Conservation (phyloP, 169 alveolate genomes). For the Amoebophrya sp. region DNA sequence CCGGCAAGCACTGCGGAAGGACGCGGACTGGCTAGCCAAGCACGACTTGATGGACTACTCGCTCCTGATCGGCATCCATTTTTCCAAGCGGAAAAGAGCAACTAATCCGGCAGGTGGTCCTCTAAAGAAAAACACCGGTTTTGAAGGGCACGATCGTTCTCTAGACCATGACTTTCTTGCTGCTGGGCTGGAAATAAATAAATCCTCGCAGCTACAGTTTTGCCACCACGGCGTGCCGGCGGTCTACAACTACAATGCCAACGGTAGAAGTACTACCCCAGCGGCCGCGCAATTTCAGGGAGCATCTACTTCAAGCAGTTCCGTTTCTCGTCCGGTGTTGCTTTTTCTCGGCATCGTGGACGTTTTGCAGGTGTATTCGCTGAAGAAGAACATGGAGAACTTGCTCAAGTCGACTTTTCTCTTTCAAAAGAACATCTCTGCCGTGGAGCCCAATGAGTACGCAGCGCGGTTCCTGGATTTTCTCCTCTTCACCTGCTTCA, state of each 20-base stretch:
- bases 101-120: no score
- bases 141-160: no score
- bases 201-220: no score
- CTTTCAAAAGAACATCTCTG: neutral
- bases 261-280: no score
- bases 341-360: neutral
- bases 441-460: neutral
- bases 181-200: no score
- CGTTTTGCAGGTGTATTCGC: neutral
- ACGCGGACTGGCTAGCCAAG: slow-evolving; percentile 10
- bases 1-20: neutral
- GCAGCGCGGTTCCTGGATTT: neutral
- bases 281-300: no score
- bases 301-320: no score
- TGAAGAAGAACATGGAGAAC: neutral
- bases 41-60: neutral
- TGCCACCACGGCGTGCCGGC: no score
- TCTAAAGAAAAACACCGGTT: no score
- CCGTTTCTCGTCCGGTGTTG: no score
- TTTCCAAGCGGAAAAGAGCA: neutral
- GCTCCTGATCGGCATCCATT: neutral
- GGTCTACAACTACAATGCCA: no score
- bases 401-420: neutral
- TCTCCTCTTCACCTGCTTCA: neutral
- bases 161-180: no score